Conservation (phyloP, 768 basidiomycete genomes). For the Suillus ampliporus region DNA sequence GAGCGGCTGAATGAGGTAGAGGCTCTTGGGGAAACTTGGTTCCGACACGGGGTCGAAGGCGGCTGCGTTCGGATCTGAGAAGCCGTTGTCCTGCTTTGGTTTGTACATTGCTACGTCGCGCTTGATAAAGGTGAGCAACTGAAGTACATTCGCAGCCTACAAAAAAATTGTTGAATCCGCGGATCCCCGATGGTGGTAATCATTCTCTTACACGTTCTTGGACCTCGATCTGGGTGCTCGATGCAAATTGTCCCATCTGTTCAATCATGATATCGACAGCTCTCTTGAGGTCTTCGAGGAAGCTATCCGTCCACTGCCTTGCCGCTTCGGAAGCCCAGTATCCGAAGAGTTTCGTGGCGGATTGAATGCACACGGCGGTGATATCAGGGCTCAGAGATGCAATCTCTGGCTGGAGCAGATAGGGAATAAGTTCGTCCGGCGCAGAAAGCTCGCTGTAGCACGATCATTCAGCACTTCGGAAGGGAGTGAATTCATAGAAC, state of each 20-base stretch:
- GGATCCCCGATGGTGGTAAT: neutral
- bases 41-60: constrained; percentile 45
- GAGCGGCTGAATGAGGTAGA: constrained; percentile 84
- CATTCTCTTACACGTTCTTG: constrained; percentile 81
- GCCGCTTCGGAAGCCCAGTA: constrained; percentile 81
- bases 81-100: constrained; percentile 44
- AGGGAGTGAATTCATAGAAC: constrained; percentile 29
- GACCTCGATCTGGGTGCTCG: constrained; percentile 79
- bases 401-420: constrained; percentile 67
- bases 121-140: constrained; percentile 76
- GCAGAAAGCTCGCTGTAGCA: constrained; percentile 72
- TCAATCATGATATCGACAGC: constrained; percentile 66
- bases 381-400: constrained; percentile 65
- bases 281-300: constrained; percentile 65
- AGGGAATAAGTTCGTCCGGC: constrained; percentile 73
- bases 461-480: constrained; percentile 11
- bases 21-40: constrained; percentile 82
- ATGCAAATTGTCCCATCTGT: constrained; percentile 62
- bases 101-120: constrained; percentile 69
- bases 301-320: constrained; percentile 76
- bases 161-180: constrained; percentile 11
- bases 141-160: constrained; percentile 82
- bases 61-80: constrained; percentile 44
- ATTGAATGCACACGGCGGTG: constrained; percentile 81
- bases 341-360: constrained; percentile 86